A percentile compares a stretch with the other conserved stretches of the same genome.
Evolutionary conservation across 306 rosid species (phyloP).

Genomic region (Cucurbita ficifolia): DNA sequence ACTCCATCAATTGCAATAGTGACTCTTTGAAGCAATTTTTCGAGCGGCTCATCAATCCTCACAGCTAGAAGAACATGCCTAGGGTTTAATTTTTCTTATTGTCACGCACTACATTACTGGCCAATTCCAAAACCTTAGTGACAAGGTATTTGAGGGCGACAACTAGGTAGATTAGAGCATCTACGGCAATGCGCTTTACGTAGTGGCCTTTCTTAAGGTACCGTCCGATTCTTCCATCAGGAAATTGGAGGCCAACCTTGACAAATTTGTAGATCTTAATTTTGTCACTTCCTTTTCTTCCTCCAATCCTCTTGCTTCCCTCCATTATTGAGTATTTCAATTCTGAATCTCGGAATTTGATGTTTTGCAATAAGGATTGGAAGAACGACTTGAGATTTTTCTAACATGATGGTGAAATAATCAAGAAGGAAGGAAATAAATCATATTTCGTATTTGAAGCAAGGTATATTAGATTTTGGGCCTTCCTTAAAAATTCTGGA

Average conservation of each 20-base stretch:
- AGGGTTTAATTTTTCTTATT: constrained; percentile 73
- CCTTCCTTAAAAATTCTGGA: too few species aligned
- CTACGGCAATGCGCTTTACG: neutral
- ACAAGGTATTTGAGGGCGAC: neutral
- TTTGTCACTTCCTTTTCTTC: neutral
- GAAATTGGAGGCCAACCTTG: neutral
- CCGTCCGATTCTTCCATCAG: neutral
- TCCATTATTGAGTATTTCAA: neutral
- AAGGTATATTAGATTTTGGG: too few species aligned
- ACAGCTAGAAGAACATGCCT: constrained; percentile 63
- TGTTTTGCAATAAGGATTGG: too few species aligned
- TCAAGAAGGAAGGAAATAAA: too few species aligned
- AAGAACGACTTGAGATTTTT: too few species aligned
- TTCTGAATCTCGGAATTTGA: too few species aligned
- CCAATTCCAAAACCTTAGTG: constrained; percentile 45
- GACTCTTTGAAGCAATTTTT: constrained; percentile 55
- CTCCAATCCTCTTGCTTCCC: neutral
- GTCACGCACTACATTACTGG: constrained; percentile 79
- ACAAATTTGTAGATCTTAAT: neutral
- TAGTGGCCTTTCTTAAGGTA: neutral
- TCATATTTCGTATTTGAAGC: too few species aligned
- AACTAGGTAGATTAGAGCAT: neutral
- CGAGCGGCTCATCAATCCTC: constrained; percentile 71
- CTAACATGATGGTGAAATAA: too few species aligned
- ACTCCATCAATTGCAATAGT: constrained; percentile 75